phyloP scores from a whole-genome alignment of 371 early-diverging fungal species.

The Mortierella polycephala region DNA sequence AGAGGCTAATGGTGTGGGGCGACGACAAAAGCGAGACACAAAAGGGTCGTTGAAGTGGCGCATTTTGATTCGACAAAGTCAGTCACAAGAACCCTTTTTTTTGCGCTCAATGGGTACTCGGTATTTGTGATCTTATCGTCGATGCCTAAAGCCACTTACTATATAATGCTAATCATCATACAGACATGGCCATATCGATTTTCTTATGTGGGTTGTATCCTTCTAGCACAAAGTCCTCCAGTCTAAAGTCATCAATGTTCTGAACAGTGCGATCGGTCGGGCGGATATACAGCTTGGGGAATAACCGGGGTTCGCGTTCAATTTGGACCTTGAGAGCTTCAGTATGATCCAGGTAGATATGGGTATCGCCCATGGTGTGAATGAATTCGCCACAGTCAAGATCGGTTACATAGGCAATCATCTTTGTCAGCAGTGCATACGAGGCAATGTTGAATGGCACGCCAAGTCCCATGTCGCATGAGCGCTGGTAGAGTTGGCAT shows the following conservation, averaged over 20 bases:
- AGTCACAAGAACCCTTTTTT: too few relatives aligned
- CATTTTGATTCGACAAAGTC: slow-evolving; percentile 16
- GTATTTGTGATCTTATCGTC: slow-evolving; percentile 9
- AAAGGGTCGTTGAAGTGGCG: slow-evolving; percentile 23
- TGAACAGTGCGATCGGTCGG: slow-evolving; percentile 60
- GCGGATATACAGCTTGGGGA: slow-evolving; percentile 86
- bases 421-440: slow-evolving; percentile 94
- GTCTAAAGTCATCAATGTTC: slow-evolving; percentile 86
- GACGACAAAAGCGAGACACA: neutral
- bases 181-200: slow-evolving; percentile 97
- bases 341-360: slow-evolving; percentile 96
- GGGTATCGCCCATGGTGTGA: slow-evolving; percentile 98
- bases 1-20: neutral
- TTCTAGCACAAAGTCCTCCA: slow-evolving; percentile 88
- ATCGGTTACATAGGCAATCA: slow-evolving; percentile 95
- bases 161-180: slow-evolving; percentile 26
- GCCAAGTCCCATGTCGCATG: slow-evolving; percentile 99
- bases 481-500: slow-evolving; percentile 98
- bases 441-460: slow-evolving; percentile 99
- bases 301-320: slow-evolving; percentile 83
- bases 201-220: slow-evolving; percentile 93
- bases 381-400: slow-evolving; percentile 92
- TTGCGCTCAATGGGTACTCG: too few relatives aligned
- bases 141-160: neutral
- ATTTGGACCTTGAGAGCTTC: slow-evolving; percentile 91